Evolutionary conservation across 148 eudicot species (phyloP).

Genomic region (Bassia scoparia): DNA sequence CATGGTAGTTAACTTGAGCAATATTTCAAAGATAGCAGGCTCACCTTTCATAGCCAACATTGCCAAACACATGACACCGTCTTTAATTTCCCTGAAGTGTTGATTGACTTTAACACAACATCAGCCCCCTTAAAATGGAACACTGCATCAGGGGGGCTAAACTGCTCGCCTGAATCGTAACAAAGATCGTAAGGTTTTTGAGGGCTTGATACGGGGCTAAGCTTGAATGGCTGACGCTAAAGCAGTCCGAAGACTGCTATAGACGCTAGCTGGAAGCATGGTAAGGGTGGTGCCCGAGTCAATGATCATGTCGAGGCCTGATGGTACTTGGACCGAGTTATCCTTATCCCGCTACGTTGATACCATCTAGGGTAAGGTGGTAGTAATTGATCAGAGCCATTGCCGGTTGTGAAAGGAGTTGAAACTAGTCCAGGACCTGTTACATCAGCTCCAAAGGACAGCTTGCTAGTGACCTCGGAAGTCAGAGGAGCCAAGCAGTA

Average conservation of each 20-base stretch:
- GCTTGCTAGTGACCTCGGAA: constrained; percentile 24
- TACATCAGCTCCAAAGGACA: constrained; percentile 31
- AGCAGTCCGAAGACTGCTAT: too few species aligned
- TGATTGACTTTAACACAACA: too few species aligned
- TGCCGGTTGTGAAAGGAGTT: constrained; percentile 26
- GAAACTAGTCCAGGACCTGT: constrained; percentile 18
- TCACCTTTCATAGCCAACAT: too few species aligned
- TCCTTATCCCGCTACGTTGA: constrained; percentile 4
- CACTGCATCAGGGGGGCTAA: constrained; percentile 8
- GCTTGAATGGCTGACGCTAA: background rate
- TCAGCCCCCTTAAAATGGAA: too few species aligned
- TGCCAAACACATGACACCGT: too few species aligned
- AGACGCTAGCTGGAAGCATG: background rate
- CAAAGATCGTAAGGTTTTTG: too few species aligned
- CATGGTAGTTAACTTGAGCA: too few species aligned
- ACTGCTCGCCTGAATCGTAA: background rate
- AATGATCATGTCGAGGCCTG: constrained; percentile 13
- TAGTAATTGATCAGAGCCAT: constrained; percentile 4
- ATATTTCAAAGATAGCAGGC: too few species aligned
- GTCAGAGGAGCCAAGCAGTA: constrained; percentile 34
- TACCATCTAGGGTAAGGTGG: constrained; percentile 20
- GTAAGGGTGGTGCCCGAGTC: constrained; percentile 34
- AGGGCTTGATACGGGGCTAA: too few species aligned
- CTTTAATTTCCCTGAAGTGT: too few species aligned
- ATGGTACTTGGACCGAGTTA: background rate